Conservation (phyloP, 2,329 filamentous ascomycete genomes). For the Fusarium papillatum region DNA sequence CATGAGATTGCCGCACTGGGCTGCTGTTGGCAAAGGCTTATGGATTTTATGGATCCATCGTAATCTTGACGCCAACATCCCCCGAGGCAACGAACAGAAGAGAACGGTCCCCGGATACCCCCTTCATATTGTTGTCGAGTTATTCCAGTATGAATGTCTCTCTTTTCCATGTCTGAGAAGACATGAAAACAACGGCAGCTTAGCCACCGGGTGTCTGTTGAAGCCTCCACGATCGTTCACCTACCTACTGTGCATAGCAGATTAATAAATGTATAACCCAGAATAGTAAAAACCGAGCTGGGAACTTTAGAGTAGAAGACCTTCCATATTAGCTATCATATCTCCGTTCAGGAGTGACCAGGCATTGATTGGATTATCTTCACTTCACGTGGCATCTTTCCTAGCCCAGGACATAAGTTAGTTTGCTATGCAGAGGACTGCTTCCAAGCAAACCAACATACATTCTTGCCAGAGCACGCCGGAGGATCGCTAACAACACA, state of each 20-base stretch:
- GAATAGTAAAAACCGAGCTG: too few relatives aligned
- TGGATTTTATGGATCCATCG: neutral
- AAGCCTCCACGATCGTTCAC: neutral
- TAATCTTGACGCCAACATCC: neutral
- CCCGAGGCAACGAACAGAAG: neutral
- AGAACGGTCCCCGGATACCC: neutral
- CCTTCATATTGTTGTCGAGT: neutral
- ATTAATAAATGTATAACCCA: neutral
- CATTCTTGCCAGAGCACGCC: slow-evolving; percentile 1
- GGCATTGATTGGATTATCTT: neutral
- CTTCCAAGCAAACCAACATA: neutral
- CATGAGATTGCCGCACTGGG: neutral
- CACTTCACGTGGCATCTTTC: neutral
- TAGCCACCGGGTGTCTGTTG: neutral
- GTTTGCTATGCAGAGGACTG: neutral
- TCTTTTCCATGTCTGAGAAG: neutral
- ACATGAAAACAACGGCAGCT: neutral
- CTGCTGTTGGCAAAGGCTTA: neutral
- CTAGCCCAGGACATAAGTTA: neutral
- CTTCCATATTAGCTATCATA: neutral
- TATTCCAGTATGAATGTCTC: neutral
- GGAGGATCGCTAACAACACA: slow-evolving; percentile 18
- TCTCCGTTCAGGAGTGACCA: neutral
- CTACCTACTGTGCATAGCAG: neutral
- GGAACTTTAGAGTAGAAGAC: neutral